Base-by-base conservation (phyloP, 495 filamentous ascomycete genomes). In the Aspergillus mulundensis region DNA sequence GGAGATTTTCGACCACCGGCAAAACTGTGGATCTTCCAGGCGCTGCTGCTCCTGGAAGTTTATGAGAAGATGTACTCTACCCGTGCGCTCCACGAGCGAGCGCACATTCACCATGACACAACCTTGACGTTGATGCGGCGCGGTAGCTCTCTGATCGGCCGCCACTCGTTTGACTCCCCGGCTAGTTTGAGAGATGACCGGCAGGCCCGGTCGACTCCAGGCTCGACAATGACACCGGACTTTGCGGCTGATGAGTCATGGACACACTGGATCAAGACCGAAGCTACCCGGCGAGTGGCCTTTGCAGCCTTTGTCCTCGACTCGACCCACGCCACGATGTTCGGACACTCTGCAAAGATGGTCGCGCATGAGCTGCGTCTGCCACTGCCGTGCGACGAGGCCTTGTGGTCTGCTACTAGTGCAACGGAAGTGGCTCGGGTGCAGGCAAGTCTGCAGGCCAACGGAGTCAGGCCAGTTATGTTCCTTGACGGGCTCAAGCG, bases 41-140 rank as follows among this genome's bases (percentile, higher is more conserved):
- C 94, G 0, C 75, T 97, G 39, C 69, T 98, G 14, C 76, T 98
- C 7, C 77, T 98, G 41, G 94, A 98, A 64, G 77, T 96, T 0
- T 97, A 94, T 67, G 94, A 98, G 74, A 98, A 98, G 77, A 90
- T 94, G 84, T 96, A 92, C 66, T 91, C 90, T 23, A 96, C 91
- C 1, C 80, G 91, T 44, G 84, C 88, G 36, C 79, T 97, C 23
- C 94, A 98, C 71, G 94, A 98, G 72, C 84, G 94, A 58, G 94
- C 93, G 7, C 94, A 97, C 61, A 96, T 98, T 34, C 93, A 97
- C 57, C 94, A 98, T 68, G 95, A 92, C 21, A 96, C 94, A 0
- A 96, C 93, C 0, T 82, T 98, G 50, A 96, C 92, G 0, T 74
- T 98, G 43, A 97, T 98, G 93, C 87, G 94, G 28, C 81, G 94